Evolutionary conservation across 805 yeast genomes (phyloP).

Genomic region (Tetrapisispora nanseiensis): DNA sequence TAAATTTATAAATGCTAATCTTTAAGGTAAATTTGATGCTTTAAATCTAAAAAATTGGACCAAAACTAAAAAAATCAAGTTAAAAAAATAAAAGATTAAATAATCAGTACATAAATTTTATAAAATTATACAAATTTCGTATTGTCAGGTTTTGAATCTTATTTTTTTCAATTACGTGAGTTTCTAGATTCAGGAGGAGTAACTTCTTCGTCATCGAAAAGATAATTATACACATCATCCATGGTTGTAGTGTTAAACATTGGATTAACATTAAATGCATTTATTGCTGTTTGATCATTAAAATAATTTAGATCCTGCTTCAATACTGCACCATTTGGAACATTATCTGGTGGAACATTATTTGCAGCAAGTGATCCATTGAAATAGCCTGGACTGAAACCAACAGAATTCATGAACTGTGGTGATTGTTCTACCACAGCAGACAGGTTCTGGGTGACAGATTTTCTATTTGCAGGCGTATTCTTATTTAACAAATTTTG

Average conservation of each 20-base stretch:
- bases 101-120: too few species aligned
- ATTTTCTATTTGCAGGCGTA: too few species aligned
- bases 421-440: background rate
- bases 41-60: too few species aligned
- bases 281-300: conserved; percentile 14
- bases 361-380: background rate
- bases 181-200: background rate
- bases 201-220: conserved; percentile 16
- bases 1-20: too few species aligned
- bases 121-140: too few species aligned
- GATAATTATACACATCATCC: conserved; percentile 25
- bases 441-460: background rate
- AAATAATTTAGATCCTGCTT: conserved; percentile 3
- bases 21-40: too few species aligned
- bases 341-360: background rate
- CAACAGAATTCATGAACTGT: background rate
- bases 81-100: too few species aligned
- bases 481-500: background rate
- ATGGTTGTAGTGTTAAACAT: conserved; percentile 26
- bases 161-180: background rate
- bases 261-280: conserved; percentile 12
- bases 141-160: too few species aligned
- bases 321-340: background rate
- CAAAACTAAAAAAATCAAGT: too few species aligned
- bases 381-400: background rate